These are phyloP conservation scores for Skeletonema grethae DNA, from an alignment of 108 stramenopile genomes.

Conservation along the genomic window DNA sequence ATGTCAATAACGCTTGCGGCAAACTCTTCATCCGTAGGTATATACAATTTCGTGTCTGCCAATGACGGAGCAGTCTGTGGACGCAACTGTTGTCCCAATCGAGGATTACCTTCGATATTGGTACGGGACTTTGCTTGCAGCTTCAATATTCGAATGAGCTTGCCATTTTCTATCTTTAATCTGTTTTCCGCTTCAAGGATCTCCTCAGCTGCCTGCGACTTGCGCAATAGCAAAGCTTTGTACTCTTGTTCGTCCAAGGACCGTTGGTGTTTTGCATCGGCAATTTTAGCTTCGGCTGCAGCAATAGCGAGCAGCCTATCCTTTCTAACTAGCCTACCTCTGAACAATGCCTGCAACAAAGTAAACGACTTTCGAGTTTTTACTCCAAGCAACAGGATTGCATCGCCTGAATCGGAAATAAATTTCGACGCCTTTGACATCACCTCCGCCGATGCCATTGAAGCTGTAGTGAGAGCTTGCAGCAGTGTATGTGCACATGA, in stretches of 20 bases:
- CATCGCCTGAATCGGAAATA: conserved; percentile 17
- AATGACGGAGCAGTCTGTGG: conserved; percentile 15
- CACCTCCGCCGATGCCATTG: neutral
- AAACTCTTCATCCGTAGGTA: conserved; percentile 13
- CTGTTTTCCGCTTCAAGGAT: conserved; percentile 22
- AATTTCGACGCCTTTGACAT: conserved; percentile 8
- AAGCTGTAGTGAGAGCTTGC: conserved; percentile 11
- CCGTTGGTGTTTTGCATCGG: neutral
- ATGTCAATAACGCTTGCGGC: conserved; percentile 20
- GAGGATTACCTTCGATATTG: neutral
- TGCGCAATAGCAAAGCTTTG: conserved; percentile 16
- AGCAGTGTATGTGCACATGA: conserved; percentile 20
- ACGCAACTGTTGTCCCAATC: neutral
- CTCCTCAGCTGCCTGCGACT: conserved; percentile 21
- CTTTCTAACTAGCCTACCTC: conserved; percentile 24
- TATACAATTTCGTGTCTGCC: neutral
- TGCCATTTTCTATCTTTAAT: conserved; percentile 23
- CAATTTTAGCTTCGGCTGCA: neutral
- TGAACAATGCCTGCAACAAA: conserved; percentile 14
- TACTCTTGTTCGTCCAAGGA: neutral
- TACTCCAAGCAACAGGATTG: conserved; percentile 21
- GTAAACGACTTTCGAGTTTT: conserved; percentile 16
- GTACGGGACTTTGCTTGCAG: conserved; percentile 8
- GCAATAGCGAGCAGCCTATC: neutral
- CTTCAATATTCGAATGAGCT: conserved; percentile 21